Base-by-base conservation (phyloP, 83 land plant genomes). In the Thuja plicata region DNA sequence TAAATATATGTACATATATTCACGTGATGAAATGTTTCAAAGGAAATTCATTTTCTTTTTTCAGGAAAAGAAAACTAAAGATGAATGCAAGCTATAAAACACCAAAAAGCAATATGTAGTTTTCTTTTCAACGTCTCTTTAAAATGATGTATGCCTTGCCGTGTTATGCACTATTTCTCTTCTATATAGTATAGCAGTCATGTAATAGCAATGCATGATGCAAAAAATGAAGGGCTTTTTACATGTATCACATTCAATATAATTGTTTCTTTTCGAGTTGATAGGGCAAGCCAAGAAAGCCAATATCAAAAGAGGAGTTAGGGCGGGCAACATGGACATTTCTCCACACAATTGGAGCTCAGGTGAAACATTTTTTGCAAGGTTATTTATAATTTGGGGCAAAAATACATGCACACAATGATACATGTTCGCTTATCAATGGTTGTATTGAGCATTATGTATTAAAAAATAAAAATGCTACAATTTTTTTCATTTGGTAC, bases 291-390 rank as follows among this genome's bases (percentile, higher is more conserved):
- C 84, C 88, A 76, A 89, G 91, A 87, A 86, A 84, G 62, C 94
- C 95, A 57, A 92, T 94, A 84, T 80, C 98, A 19, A 97, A 96
- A 88, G 99, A 96, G 87, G 97, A 95, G 60, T 94, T 97, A 86
- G 99, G 99, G 60, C 95, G 99, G 88, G 94, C 97, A 32, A 95
- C 98, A 38, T 97, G 98, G 99, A 96, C 97, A 34, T 91, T 97
- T 77, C 98, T 96, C 88, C 99, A 97, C 91, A 94, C 95, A 30
- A 90, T 97, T 87, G 99, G 92, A 87, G 97, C 98, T 77, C 97
- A 96, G 99, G 98, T 97, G 55, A 57, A 77, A 77, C 74, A 55
- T 11, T 52, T 57, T 21, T 83, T 46, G 13, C 41, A 43, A 45
- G 85, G 30, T 12, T 83, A 10, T 45, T 82, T 83, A 11, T 83